A percentile compares a stretch with the other conserved stretches of the same genome.
Evolutionary conservation across 1,284 basidiomycete genomes (phyloP).

Genomic region (Ceratobasidium sp.): DNA sequence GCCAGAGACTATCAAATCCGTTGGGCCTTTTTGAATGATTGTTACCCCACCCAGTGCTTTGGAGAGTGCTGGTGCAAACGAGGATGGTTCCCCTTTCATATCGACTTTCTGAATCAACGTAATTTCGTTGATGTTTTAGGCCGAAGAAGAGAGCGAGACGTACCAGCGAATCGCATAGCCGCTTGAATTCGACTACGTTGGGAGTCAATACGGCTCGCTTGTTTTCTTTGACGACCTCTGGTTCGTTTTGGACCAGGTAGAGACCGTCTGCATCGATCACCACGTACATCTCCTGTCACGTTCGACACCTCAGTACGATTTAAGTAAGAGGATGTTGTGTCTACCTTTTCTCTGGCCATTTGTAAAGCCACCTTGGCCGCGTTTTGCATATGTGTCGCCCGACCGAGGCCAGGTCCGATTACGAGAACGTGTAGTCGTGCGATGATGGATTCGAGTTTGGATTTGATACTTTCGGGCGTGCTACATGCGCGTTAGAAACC

Average conservation of each 20-base stretch:
- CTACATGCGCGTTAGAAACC: slow-evolving; percentile 48
- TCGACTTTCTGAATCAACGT: slow-evolving; percentile 32
- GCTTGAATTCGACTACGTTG: slow-evolving; percentile 92
- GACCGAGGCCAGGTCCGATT: slow-evolving; percentile 91
- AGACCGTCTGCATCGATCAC: slow-evolving; percentile 95
- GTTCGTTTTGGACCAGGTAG: slow-evolving; percentile 78
- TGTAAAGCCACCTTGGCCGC: slow-evolving; percentile 60
- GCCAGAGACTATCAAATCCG: slow-evolving; percentile 62
- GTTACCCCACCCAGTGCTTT: slow-evolving; percentile 83
- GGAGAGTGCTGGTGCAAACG: slow-evolving; percentile 53
- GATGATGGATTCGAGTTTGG: slow-evolving; percentile 72
- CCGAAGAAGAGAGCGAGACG: slow-evolving; percentile 46
- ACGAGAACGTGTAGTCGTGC: slow-evolving; percentile 90
- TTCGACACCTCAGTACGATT: slow-evolving; percentile 62
- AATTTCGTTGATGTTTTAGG: not conserved
- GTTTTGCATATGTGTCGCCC: slow-evolving; percentile 88
- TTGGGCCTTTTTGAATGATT: slow-evolving; percentile 87
- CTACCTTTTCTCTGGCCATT: slow-evolving; percentile 51
- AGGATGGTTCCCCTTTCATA: slow-evolving; percentile 41
- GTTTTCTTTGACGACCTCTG: slow-evolving; percentile 80
- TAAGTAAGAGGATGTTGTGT: too few relatives aligned
- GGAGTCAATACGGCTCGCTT: slow-evolving; percentile 86
- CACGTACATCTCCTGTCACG: slow-evolving; percentile 77
- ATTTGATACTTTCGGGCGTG: slow-evolving; percentile 57
- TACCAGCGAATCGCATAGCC: slow-evolving; percentile 78